Percentiles rank a stretch among this genome's conserved stretches.
These are phyloP conservation scores for Cryptosporidium bovis DNA, from an alignment of 169 alveolate species.

Conservation along the genomic window DNA sequence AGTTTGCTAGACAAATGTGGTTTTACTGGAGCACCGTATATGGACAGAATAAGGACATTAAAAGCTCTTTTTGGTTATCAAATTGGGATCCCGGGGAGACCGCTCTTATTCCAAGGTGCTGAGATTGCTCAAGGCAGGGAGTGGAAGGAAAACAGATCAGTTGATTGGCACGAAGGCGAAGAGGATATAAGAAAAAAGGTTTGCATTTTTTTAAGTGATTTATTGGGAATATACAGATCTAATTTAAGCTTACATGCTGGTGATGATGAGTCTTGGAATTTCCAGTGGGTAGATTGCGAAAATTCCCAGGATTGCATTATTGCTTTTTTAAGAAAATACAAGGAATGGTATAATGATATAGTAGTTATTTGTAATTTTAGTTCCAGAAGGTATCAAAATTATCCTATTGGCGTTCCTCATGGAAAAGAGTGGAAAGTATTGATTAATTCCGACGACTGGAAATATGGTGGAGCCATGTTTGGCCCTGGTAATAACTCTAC, in stretches of 20 bases:
- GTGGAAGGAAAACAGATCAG: slow-evolving; percentile 82
- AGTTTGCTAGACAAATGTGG: slow-evolving; percentile 81
- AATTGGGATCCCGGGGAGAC: slow-evolving; percentile 82
- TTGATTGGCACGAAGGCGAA: slow-evolving; percentile 83
- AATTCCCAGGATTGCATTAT: slow-evolving; percentile 79
- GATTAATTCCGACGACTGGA: slow-evolving; percentile 82
- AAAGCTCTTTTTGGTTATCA: slow-evolving; percentile 81
- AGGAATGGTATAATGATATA: slow-evolving; percentile 79
- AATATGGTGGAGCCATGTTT: slow-evolving; percentile 80
- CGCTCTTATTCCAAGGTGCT: slow-evolving; percentile 82
- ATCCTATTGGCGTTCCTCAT: slow-evolving; percentile 82
- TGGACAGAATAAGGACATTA: slow-evolving; percentile 79
- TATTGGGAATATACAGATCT: slow-evolving; percentile 75
- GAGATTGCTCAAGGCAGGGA: slow-evolving; percentile 82
- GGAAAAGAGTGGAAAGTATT: slow-evolving; percentile 81
- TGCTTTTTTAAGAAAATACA: slow-evolving; percentile 79
- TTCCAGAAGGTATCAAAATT: slow-evolving; percentile 76
- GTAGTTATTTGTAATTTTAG: slow-evolving; percentile 80
- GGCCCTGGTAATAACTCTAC: slow-evolving; percentile 78
- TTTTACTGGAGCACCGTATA: slow-evolving; percentile 80
- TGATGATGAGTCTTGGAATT: slow-evolving; percentile 81
- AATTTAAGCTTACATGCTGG: slow-evolving; percentile 81
- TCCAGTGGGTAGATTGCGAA: slow-evolving; percentile 83
- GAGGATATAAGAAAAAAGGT: slow-evolving; percentile 79
- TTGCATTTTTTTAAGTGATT: slow-evolving; percentile 79